These are phyloP conservation scores for Myotisia sp. DNA, from an alignment of 2,329 filamentous ascomycete species.

Conservation along the genomic window DNA sequence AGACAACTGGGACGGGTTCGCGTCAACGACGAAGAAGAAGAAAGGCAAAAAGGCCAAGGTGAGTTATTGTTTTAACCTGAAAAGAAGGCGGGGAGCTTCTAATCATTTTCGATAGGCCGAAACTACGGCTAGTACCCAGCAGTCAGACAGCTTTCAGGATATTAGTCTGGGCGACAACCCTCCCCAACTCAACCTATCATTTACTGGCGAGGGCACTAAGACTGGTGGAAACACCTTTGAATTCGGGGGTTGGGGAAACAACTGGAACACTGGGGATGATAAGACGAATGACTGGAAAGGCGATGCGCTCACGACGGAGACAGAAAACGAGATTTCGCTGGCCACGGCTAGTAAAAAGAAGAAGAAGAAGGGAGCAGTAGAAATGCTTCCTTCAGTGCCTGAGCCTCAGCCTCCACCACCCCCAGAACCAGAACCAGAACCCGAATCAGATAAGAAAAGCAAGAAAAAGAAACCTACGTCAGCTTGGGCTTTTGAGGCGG, in stretches of 20 bases:
- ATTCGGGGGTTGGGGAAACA: slow-evolving; percentile 47
- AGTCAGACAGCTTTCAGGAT: slow-evolving; percentile 48
- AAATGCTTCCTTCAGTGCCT: too few relatives aligned
- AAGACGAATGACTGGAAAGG: slow-evolving; percentile 25
- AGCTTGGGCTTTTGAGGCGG: too few relatives aligned
- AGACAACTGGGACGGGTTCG: slow-evolving; percentile 37
- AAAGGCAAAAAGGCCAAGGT: slow-evolving; percentile 37
- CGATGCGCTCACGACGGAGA: neutral
- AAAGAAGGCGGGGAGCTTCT: neutral
- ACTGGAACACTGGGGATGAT: slow-evolving; percentile 41
- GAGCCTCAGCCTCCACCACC: too few relatives aligned
- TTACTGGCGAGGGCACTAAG: slow-evolving; percentile 34
- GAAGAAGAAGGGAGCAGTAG: neutral
- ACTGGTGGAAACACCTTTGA: slow-evolving; percentile 26
- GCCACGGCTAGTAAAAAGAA: neutral
- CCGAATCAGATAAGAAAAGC: slow-evolving; percentile 25
- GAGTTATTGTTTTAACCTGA: slow-evolving; percentile 2
- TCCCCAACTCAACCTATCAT: slow-evolving; percentile 44
- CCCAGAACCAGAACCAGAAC: too few relatives aligned
- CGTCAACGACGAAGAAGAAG: slow-evolving; percentile 44
- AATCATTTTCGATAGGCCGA: slow-evolving; percentile 22
- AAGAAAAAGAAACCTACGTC: slow-evolving; percentile 20
- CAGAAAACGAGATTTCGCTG: too few relatives aligned
- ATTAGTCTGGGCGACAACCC: slow-evolving; percentile 50
- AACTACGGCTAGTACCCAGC: slow-evolving; percentile 22